Base-by-base conservation (phyloP, 345 rosid species). In the Citrus reticulata region DNA sequence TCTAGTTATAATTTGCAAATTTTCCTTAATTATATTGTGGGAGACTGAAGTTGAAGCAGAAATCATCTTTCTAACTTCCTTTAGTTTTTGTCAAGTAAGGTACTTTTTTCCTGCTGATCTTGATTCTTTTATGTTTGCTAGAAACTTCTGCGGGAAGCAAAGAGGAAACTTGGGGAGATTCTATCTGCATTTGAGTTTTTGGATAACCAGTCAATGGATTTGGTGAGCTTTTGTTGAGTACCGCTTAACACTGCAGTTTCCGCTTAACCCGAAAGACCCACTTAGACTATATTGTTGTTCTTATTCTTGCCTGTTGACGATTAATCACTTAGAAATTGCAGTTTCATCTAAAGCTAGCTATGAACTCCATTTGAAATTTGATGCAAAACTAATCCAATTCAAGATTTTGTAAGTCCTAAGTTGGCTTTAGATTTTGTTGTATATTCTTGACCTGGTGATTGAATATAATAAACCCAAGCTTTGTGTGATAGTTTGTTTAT, bases 101-200 rank as follows among this genome's bases (percentile, higher is more conserved):
- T 5, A 70, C 39, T 32, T 32, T 49, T 62, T 24, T 55, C 32
- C 54, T 39, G 2, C 73, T 80, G 34, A 80, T 69, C 29, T 59
- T 68, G 61, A 70, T 68, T 55, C 22, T 75, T 65, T 65, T 29
- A 14, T 79, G 57, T 64, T 80, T 82, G 42, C 55, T 85, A 94
- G 98, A 93, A 91, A 90, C 94, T 96, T 82, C 85, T 94, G 39
- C 79, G 80, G 72, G 97, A 91, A 86, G 98, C 97, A 73, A 96
- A 91, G 86, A 88, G 84, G 84, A 94, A 88, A 85, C 97, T 96
- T 58, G 99, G 98, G 81, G 99, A 96, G 80, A 85, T 94, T 87
- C 85, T 96, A 51, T 96, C 99, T 7, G 97, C 98, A 66, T 91
- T 93, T 67, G 98, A 94, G 84, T 94, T 94, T 87, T 85, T 93